These are phyloP conservation scores for Brasenia schreberi DNA, from an alignment of 164 flowering plant genomes.

Conservation along the genomic window DNA sequence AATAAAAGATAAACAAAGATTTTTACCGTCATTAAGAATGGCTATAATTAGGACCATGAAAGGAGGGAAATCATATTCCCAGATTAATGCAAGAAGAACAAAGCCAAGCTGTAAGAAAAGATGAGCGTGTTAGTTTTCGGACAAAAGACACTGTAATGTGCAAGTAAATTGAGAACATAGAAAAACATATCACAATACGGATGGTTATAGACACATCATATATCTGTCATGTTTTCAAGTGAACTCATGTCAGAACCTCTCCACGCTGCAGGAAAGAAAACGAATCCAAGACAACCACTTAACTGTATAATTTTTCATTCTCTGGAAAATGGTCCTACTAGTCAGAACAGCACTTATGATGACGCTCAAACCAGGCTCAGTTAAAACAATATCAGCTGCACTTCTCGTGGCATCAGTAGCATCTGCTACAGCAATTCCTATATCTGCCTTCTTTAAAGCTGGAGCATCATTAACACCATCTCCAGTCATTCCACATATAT, in stretches of 20 bases:
- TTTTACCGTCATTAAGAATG: conserved; percentile 75
- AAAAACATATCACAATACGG: conserved; percentile 73
- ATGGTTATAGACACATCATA: conserved; percentile 90
- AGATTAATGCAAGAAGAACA: conserved; percentile 63
- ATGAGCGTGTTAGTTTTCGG: not conserved
- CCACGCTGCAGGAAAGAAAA: not conserved
- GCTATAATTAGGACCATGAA: conserved; percentile 90
- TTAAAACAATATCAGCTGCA: conserved; percentile 78
- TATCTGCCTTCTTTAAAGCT: conserved; percentile 86
- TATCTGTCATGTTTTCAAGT: conserved; percentile 45
- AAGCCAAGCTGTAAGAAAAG: conserved; percentile 61
- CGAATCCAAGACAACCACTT: conserved; percentile 11
- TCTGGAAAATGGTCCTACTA: conserved; percentile 82
- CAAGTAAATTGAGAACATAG: too few species aligned
- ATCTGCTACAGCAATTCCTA: conserved; percentile 90
- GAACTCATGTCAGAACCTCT: not conserved
- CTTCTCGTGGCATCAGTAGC: conserved; percentile 87
- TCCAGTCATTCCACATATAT: conserved; percentile 88
- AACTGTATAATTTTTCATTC: conserved; percentile 93
- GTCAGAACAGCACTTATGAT: conserved; percentile 77
- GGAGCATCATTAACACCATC: conserved; percentile 98
- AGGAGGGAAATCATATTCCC: conserved; percentile 92
- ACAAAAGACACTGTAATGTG: not conserved
- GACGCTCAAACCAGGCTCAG: conserved; percentile 88
- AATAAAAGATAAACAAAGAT: not conserved